Percentiles rank a stretch among this genome's conserved stretches.
Evolutionary conservation across 768 basidiomycete genomes (phyloP).

Genomic region (Cantharellus cinnabarinus): DNA sequence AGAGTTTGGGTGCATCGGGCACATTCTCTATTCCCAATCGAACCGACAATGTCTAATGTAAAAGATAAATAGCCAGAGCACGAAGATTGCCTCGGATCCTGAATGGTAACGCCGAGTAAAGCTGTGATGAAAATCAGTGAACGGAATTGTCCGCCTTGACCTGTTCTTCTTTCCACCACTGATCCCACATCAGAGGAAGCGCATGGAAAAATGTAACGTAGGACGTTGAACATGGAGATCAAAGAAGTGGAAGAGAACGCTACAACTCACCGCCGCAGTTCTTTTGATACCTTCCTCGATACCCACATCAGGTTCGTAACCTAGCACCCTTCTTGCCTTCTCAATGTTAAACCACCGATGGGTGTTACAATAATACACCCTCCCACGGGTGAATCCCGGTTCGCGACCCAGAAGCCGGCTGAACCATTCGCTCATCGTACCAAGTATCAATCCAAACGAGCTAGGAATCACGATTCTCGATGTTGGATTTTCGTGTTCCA

Average conservation of each 20-base stretch:
- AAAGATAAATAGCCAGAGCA: too few relatives aligned
- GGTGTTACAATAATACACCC: constrained; percentile 60
- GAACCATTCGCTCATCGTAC: constrained; percentile 51
- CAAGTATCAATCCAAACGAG: constrained; percentile 47
- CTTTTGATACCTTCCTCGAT: constrained; percentile 69
- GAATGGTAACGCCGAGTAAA: too few relatives aligned
- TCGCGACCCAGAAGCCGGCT: constrained; percentile 56
- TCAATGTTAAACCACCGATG: constrained; percentile 81
- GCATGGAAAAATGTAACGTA: neutral
- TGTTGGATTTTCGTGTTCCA: constrained; percentile 15
- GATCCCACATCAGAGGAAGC: neutral
- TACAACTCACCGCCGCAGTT: constrained; percentile 44
- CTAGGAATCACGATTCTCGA: constrained; percentile 33
- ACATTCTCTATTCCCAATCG: too few relatives aligned
- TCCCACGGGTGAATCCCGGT: constrained; percentile 59
- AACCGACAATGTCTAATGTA: too few relatives aligned
- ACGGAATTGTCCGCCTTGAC: neutral
- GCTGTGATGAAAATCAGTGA: too few relatives aligned
- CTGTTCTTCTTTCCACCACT: constrained; percentile 1
- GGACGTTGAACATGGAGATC: neutral
- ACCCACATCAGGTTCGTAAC: constrained; percentile 82
- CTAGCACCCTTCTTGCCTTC: constrained; percentile 73
- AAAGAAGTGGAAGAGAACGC: neutral
- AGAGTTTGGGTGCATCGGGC: too few relatives aligned
- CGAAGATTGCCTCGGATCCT: too few relatives aligned